These are phyloP conservation scores for Monosporozyma yasuniensis DNA, from an alignment of 805 yeast species.

Conservation along the genomic window DNA sequence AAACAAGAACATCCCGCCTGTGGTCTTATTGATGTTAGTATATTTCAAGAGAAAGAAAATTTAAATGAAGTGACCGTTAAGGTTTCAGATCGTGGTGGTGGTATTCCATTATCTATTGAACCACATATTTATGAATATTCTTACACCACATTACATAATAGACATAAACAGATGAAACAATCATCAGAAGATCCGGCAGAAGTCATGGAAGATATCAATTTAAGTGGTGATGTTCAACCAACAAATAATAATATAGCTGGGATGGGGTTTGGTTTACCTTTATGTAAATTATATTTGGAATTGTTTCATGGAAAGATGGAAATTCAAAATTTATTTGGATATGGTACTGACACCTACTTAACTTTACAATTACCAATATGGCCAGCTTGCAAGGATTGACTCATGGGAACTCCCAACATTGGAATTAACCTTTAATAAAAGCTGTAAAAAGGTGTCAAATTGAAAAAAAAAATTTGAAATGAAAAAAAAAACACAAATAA, in stretches of 20 bases:
- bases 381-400: too few species aligned
- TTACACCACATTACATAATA: conserved; percentile 37
- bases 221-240: conserved; percentile 35
- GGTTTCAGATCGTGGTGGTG: conserved; percentile 82
- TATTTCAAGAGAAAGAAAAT: conserved; percentile 18
- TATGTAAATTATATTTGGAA: conserved; percentile 66
- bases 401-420: too few species aligned
- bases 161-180: neutral
- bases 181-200: conserved; percentile 23
- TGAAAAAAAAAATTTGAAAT: neutral
- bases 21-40: conserved; percentile 17
- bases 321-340: conserved; percentile 61
- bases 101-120: conserved; percentile 62
- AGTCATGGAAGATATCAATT: neutral
- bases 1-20: conserved; percentile 11
- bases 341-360: conserved; percentile 73
- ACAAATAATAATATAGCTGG: conserved; percentile 73
- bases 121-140: conserved; percentile 75
- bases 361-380: conserved; percentile 23
- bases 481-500: neutral
- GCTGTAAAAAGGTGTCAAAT: too few species aligned
- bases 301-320: conserved; percentile 63
- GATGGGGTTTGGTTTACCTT: conserved; percentile 91
- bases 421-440: too few species aligned
- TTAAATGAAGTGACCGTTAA: conserved; percentile 53